These are phyloP conservation scores for Diospyros kaki DNA, from an alignment of 148 eudicot species.

Conservation along the genomic window DNA sequence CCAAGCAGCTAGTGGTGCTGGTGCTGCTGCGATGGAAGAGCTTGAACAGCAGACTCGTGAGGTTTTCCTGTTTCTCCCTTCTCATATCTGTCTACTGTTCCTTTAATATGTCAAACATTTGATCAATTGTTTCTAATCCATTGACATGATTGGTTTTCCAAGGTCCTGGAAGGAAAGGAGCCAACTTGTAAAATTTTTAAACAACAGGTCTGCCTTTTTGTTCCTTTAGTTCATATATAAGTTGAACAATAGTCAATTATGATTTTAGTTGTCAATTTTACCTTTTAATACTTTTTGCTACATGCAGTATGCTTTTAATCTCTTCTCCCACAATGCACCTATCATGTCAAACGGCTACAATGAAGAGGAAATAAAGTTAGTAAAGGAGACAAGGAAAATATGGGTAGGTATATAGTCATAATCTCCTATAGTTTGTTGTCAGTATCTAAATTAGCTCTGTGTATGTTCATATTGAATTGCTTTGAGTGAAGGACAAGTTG, in stretches of 20 bases:
- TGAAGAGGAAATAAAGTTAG: slow-evolving; percentile 98
- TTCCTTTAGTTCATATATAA: not conserved
- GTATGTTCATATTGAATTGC: not conserved
- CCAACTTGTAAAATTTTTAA: slow-evolving; percentile 90
- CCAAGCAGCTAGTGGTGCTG: slow-evolving; percentile 99
- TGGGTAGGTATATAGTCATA: slow-evolving; percentile 55
- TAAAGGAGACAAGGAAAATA: slow-evolving; percentile 97
- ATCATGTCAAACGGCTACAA: slow-evolving; percentile 86
- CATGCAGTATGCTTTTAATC: slow-evolving; percentile 96
- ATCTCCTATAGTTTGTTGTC: not conserved
- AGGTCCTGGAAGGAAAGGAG: slow-evolving; percentile 83
- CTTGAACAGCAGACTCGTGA: slow-evolving; percentile 91
- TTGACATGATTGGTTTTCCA: slow-evolving; percentile 4
- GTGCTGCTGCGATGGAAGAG: slow-evolving; percentile 97
- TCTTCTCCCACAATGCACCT: slow-evolving; percentile 98
- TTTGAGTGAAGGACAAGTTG: not conserved
- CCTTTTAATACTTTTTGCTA: slow-evolving; percentile 3
- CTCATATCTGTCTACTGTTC: not conserved
- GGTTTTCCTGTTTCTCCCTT: slow-evolving; percentile 29
- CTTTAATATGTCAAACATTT: not conserved
- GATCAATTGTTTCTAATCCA: not conserved
- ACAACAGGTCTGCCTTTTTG: slow-evolving; percentile 54
- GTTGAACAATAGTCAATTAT: slow-evolving; percentile 6
- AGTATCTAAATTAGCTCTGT: not conserved
- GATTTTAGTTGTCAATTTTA: not conserved